Conservation (phyloP, 139 green algal species). For the Nannochloris sp. region DNA sequence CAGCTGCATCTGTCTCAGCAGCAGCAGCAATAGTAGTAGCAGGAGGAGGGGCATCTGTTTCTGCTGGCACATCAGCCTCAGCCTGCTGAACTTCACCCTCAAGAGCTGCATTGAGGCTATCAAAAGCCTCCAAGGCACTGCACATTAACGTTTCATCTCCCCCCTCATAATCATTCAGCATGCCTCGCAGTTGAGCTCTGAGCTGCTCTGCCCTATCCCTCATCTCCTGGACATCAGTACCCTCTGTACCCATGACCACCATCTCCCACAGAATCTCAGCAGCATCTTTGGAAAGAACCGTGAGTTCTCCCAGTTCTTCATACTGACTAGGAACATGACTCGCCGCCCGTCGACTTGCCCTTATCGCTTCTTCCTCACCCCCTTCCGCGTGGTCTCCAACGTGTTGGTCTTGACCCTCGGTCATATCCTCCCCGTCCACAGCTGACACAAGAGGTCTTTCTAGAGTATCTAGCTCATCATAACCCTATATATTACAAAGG, state of each 20-base stretch:
- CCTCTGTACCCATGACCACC: conserved; percentile 39
- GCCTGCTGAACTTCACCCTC: conserved; percentile 18
- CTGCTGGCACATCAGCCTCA: background rate
- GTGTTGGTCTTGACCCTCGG: background rate
- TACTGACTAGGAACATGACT: conserved; percentile 17
- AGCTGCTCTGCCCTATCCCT: conserved; percentile 31
- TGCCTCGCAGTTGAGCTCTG: conserved; percentile 39
- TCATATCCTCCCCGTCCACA: conserved; percentile 21
- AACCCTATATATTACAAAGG: conserved; percentile 14
- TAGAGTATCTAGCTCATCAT: conserved; percentile 30
- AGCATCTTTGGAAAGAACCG: conserved; percentile 31
- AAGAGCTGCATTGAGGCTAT: conserved; percentile 26
- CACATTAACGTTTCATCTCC: conserved; percentile 27
- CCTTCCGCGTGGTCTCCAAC: background rate
- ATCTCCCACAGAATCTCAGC: conserved; percentile 49
- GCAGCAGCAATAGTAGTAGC: background rate
- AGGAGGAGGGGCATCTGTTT: background rate
- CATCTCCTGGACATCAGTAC: conserved; percentile 33
- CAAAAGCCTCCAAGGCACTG: conserved; percentile 35
- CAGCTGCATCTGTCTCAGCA: no score
- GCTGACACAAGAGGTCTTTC: conserved; percentile 22
- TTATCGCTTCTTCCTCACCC: background rate
- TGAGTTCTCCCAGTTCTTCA: conserved; percentile 34
- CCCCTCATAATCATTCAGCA: conserved; percentile 39
- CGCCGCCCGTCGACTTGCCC: background rate